These are phyloP conservation scores for Saprolegnia diclina DNA, from an alignment of 352 stramenopile species.

Conservation along the genomic window DNA sequence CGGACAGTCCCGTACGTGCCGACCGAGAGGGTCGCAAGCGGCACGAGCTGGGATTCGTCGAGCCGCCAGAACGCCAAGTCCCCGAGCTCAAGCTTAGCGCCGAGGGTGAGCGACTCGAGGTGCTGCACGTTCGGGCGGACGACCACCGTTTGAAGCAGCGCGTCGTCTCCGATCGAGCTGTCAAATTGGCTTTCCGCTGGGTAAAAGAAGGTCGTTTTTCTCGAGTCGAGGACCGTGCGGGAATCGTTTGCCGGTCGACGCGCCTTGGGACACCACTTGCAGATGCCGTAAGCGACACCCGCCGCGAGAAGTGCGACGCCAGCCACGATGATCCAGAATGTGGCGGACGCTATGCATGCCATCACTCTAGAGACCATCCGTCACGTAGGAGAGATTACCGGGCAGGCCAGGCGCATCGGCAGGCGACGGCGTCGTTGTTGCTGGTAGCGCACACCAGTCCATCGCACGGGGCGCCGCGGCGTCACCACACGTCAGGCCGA, in stretches of 20 bases:
- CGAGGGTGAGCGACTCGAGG: background rate
- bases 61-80: constrained; percentile 1
- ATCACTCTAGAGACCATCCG: no score
- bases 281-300: background rate
- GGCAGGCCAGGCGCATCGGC: background rate
- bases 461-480: background rate
- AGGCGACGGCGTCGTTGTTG: background rate
- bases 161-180: background rate
- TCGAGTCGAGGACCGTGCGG: background rate
- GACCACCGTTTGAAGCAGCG: background rate
- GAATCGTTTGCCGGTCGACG: background rate
- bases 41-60: constrained; percentile 2
- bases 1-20: background rate
- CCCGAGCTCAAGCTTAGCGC: background rate
- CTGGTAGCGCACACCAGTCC: background rate
- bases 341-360: background rate
- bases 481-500: background rate
- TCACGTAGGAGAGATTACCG: background rate
- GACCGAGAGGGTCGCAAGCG: background rate
- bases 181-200: background rate
- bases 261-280: background rate
- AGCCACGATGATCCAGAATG: background rate
- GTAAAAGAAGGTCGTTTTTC: background rate
- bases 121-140: background rate
- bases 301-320: background rate